A percentile compares a stretch with the other conserved stretches of the same genome.
phyloP scores from a whole-genome alignment of 2,329 filamentous ascomycete species.

The Fusarium albidum region DNA sequence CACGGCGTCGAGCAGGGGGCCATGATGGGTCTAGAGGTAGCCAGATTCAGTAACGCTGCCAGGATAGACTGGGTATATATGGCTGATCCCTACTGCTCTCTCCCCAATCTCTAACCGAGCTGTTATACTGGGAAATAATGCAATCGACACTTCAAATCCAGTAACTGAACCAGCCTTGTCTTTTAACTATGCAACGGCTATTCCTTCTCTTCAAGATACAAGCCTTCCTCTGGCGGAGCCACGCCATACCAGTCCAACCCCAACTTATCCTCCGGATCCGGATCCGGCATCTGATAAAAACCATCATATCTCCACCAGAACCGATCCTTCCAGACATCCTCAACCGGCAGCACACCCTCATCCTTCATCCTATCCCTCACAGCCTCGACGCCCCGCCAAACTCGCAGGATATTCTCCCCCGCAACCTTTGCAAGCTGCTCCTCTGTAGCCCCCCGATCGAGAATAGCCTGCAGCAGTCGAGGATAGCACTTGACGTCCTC shows the following conservation, averaged over 20 bases:
- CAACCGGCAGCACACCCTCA: slow-evolving; percentile 43
- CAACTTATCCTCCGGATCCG: slow-evolving; percentile 12
- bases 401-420: slow-evolving; percentile 49
- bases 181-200: background rate
- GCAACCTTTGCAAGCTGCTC: slow-evolving; percentile 47
- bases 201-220: slow-evolving; percentile 4
- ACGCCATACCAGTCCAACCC: slow-evolving; percentile 12
- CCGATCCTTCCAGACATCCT: slow-evolving; percentile 46
- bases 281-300: slow-evolving; percentile 10
- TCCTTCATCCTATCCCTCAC: slow-evolving; percentile 40
- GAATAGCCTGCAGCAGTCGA: slow-evolving; percentile 42
- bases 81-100: too few relatives aligned
- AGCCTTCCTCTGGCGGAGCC: slow-evolving; percentile 7
- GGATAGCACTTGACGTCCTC: slow-evolving; percentile 44
- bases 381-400: slow-evolving; percentile 40
- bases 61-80: too few relatives aligned
- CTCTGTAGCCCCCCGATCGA: slow-evolving; percentile 49
- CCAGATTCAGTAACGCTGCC: too few relatives aligned
- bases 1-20: too few relatives aligned
- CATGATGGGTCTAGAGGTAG: too few relatives aligned
- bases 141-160: too few relatives aligned
- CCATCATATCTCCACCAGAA: slow-evolving; percentile 35
- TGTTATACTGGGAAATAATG: too few relatives aligned
- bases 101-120: too few relatives aligned
- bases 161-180: too few relatives aligned